Evolutionary conservation across 352 stramenopile genomes (phyloP).

Genomic region (Phytophthora litchii): DNA sequence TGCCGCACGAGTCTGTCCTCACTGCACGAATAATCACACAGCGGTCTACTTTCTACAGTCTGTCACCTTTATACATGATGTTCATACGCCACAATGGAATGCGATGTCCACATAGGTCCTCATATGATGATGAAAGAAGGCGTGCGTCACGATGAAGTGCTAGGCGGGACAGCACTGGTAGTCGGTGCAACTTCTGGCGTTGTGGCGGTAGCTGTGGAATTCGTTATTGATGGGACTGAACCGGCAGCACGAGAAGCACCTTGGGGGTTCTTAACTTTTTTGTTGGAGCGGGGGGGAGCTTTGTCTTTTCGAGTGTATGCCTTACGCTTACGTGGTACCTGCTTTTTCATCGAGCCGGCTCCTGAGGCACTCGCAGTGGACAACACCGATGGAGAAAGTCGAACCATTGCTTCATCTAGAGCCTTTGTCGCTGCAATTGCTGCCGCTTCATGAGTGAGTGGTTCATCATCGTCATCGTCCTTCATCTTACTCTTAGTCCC

Average conservation of each 20-base stretch:
- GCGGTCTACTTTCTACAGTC: constrained; percentile 34
- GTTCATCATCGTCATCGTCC: constrained; percentile 14
- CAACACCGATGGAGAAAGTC: constrained; percentile 31
- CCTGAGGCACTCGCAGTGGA: constrained; percentile 16
- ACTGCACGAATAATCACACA: constrained; percentile 7
- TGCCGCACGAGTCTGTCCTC: constrained; percentile 9
- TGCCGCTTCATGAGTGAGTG: constrained; percentile 32
- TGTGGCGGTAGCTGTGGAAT: constrained; percentile 1
- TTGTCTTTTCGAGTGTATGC: constrained; percentile 72
- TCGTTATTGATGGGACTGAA: constrained; percentile 12
- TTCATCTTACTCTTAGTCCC: constrained; percentile 20
- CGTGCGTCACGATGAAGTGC: constrained; percentile 24
- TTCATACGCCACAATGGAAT: constrained; percentile 12
- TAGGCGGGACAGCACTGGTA: constrained; percentile 4
- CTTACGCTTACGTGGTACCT: constrained; percentile 73
- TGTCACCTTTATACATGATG: constrained; percentile 19
- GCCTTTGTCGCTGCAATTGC: constrained; percentile 40
- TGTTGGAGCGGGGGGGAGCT: constrained; percentile 28
- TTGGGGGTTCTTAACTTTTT: constrained; percentile 55
- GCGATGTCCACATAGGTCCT: constrained; percentile 6
- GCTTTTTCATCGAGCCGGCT: constrained; percentile 25
- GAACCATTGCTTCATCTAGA: constrained; percentile 46
- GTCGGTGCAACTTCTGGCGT: constrained; percentile 2
- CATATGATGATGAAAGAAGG: background rate
- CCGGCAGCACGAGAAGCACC: constrained; percentile 1